phyloP scores from a whole-genome alignment of 176 grass and related monocot species.

The Eremochloa ophiuroides region DNA sequence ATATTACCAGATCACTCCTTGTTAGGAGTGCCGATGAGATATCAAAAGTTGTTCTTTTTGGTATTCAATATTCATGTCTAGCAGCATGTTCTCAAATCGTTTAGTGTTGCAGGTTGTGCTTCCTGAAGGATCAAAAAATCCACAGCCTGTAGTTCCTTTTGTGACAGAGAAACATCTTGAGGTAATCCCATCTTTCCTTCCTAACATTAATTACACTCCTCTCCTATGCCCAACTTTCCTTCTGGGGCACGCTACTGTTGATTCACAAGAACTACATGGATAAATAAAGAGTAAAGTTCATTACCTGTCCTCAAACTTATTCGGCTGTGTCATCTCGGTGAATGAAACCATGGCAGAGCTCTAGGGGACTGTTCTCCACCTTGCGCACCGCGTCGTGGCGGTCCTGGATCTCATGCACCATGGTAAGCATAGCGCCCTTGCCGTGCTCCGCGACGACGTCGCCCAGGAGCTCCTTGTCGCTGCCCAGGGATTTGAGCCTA shows the following conservation, averaged over 20 bases:
- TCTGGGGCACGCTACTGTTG: not conserved
- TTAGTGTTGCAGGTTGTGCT: constrained; percentile 52
- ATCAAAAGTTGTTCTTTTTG: not conserved
- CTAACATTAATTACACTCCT: not conserved
- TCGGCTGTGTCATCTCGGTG: too few relatives aligned
- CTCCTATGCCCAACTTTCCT: not conserved
- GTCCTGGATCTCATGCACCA: too few relatives aligned
- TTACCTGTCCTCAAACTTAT: too few relatives aligned
- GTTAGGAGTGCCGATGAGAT: not conserved
- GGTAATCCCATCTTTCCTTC: constrained; percentile 38
- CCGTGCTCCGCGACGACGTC: too few relatives aligned
- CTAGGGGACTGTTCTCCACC: too few relatives aligned
- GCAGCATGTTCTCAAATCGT: not conserved
- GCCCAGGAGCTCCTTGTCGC: too few relatives aligned
- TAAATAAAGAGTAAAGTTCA: too few relatives aligned
- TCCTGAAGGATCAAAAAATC: constrained; percentile 72
- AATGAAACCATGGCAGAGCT: too few relatives aligned
- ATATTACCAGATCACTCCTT: not conserved
- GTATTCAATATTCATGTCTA: constrained; percentile 7
- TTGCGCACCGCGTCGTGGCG: too few relatives aligned
- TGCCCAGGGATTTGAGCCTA: too few relatives aligned
- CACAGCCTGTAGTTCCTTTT: constrained; percentile 61
- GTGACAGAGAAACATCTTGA: constrained; percentile 54
- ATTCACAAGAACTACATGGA: not conserved
- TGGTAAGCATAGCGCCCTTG: too few relatives aligned